These are phyloP conservation scores for Chaetothyriales sp. DNA, from an alignment of 2,329 filamentous ascomycete species.

Conservation along the genomic window DNA sequence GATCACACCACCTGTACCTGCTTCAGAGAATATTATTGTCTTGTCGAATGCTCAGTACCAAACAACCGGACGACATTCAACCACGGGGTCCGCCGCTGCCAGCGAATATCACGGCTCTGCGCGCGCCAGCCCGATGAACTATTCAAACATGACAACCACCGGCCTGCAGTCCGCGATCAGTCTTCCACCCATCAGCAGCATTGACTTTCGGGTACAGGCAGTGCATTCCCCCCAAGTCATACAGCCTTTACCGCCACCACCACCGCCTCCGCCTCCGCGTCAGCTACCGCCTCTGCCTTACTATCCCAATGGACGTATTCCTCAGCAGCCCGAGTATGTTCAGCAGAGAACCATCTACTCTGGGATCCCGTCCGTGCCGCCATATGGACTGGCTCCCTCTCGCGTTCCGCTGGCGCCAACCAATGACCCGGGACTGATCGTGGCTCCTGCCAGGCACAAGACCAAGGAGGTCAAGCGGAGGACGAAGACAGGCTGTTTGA, in stretches of 20 bases:
- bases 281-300: conserved; percentile 17
- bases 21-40: not conserved
- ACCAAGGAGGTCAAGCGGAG: conserved; percentile 57
- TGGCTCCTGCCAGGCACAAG: conserved; percentile 35
- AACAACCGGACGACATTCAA: not conserved
- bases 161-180: conserved; percentile 15
- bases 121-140: conserved; percentile 11
- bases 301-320: conserved; percentile 12
- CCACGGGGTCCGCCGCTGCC: not conserved
- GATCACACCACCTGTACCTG: not conserved
- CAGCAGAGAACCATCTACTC: conserved; percentile 14
- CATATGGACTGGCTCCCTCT: conserved; percentile 10
- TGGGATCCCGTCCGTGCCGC: conserved; percentile 6
- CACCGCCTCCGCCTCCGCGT: conserved; percentile 13
- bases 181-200: conserved; percentile 18
- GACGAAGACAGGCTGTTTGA: conserved; percentile 58
- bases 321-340: conserved; percentile 14
- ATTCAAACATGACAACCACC: conserved; percentile 12
- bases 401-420: conserved; percentile 16
- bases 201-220: conserved; percentile 14
- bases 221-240: conserved; percentile 14
- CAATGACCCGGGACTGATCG: conserved; percentile 14
- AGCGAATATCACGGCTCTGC: not conserved
- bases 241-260: conserved; percentile 15
- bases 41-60: not conserved